phyloP scores from a whole-genome alignment of 2,329 filamentous ascomycete genomes.

The Trichoderma semiorbis region DNA sequence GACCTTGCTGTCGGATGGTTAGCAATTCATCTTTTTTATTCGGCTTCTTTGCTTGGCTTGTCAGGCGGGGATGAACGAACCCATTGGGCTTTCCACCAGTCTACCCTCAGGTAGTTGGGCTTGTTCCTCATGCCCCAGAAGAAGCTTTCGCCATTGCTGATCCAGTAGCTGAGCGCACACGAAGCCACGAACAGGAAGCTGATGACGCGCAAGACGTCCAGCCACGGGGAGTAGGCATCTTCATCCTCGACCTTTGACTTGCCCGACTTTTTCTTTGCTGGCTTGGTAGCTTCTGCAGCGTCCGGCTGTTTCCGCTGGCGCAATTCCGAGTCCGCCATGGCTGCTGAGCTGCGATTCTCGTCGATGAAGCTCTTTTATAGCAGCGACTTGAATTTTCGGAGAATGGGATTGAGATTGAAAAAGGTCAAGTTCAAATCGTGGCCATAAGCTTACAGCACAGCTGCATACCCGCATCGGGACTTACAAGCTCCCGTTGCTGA shows the following conservation, averaged over 20 bases:
- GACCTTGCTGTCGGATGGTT: slow-evolving; percentile 43
- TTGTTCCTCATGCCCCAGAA: slow-evolving; percentile 63
- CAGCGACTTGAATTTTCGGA: background rate
- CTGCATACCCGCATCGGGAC: background rate
- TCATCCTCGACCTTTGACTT: slow-evolving; percentile 29
- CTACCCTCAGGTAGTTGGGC: slow-evolving; percentile 58
- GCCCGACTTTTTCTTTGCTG: slow-evolving; percentile 21
- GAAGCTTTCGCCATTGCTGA: slow-evolving; percentile 66
- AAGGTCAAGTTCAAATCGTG: background rate
- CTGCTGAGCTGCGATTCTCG: background rate
- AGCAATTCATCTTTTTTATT: background rate
- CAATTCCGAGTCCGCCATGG: slow-evolving; percentile 39
- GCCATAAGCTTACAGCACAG: background rate
- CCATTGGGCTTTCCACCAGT: slow-evolving; percentile 57
- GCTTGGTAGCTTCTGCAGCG: slow-evolving; percentile 25
- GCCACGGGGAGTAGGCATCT: slow-evolving; percentile 55
- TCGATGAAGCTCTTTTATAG: background rate
- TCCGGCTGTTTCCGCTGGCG: slow-evolving; percentile 44
- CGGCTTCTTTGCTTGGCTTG: background rate
- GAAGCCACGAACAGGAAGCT: slow-evolving; percentile 64
- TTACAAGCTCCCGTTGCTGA: slow-evolving; percentile 4
- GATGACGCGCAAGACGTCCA: slow-evolving; percentile 68
- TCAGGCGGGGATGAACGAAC: slow-evolving; percentile 43
- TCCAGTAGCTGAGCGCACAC: slow-evolving; percentile 70
- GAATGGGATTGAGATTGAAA: background rate